Base-by-base conservation (phyloP, 164 flowering plant genomes). In the Houttuynia cordata region DNA sequence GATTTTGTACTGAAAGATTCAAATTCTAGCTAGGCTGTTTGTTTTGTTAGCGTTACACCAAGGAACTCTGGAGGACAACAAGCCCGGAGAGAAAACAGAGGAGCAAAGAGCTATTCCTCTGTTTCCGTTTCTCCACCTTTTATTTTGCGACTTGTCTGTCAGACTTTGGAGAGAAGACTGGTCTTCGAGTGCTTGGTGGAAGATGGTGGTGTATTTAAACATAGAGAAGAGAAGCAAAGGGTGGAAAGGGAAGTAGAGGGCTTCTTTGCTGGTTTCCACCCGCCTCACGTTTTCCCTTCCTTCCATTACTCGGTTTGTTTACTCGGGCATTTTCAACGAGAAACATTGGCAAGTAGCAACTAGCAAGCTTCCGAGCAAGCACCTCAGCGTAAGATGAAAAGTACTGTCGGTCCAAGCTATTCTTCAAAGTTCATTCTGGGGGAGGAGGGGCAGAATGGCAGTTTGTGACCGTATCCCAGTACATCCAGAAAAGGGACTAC, bases 241-340 rank as follows among this genome's bases (percentile, higher is more conserved):
- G 24, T 13, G 15, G 39, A 20, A 37, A 21, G 40, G 1, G 34
- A 53, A 34, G 3, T 0, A 14, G 22, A 1, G 8, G 2, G 17
- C n/a, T n/a, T 25, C 40, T 9, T 30, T 23, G 4, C 30, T 0
- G 20, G 22, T 39, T 30, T 23, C 60, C 61, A 47, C 71, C 71
- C 67, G 50, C 71, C 67, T 59, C 68, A 69, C 72, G 68, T 65
- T 65, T 65, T 59, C 17, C n/a, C 19, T 53, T 20, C 21, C 24
- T 53, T 53, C 24, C 56, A n/a, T n/a, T 20, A 25, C 5, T 7
- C 8, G 21, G 15, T 6, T 54, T 54, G 8, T 24, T 54, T 10
- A 8, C 17, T 24, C 7, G 24, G 56, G 24, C 56, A 25, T 23
- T n/a, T 54, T 22, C 30, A 12, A 20, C 14, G 30, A 22, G 25